Evolutionary conservation across 202 grass and related monocot species (phyloP).

Genomic region (Brachypodium distachyon): DNA sequence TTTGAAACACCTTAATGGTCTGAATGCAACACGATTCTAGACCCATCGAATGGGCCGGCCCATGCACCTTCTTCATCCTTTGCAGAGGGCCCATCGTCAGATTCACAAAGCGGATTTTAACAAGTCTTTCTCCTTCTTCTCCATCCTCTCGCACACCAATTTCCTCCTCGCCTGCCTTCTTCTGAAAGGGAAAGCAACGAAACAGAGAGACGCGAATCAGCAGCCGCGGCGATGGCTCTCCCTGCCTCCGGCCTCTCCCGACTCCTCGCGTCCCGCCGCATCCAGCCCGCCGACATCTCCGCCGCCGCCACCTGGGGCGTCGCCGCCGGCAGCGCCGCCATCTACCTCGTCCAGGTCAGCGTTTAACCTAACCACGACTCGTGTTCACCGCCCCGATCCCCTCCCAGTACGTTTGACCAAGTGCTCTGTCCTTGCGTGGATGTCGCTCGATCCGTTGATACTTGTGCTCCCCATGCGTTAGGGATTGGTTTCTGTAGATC

Average conservation of each 20-base stretch:
- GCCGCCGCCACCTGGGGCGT: conserved; percentile 58
- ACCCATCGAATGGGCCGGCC: background rate
- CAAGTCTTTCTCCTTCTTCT: background rate
- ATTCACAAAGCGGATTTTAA: background rate
- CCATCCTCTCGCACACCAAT: too few species aligned
- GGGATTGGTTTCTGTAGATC: conserved; percentile 11
- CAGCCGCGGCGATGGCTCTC: conserved; percentile 45
- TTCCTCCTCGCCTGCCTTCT: background rate
- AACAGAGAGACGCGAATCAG: background rate
- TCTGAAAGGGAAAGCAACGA: background rate
- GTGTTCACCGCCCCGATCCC: background rate
- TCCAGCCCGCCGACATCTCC: conserved; percentile 33
- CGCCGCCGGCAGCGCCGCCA: conserved; percentile 43
- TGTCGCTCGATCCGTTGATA: background rate
- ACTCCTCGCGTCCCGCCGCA: conserved; percentile 40
- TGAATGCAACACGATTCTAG: background rate
- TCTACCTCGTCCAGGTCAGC: conserved; percentile 77
- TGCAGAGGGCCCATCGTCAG: background rate
- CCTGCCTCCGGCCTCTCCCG: conserved; percentile 50
- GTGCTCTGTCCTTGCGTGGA: background rate
- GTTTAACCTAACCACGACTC: background rate
- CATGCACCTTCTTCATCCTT: background rate
- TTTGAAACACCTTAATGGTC: too few species aligned
- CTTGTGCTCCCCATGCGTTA: background rate
- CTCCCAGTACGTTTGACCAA: background rate